Percentiles rank a stretch among this genome's conserved stretches.
These are phyloP conservation scores for Copromyces sp. DNA, from an alignment of 495 filamentous ascomycete genomes.

Conservation along the genomic window DNA sequence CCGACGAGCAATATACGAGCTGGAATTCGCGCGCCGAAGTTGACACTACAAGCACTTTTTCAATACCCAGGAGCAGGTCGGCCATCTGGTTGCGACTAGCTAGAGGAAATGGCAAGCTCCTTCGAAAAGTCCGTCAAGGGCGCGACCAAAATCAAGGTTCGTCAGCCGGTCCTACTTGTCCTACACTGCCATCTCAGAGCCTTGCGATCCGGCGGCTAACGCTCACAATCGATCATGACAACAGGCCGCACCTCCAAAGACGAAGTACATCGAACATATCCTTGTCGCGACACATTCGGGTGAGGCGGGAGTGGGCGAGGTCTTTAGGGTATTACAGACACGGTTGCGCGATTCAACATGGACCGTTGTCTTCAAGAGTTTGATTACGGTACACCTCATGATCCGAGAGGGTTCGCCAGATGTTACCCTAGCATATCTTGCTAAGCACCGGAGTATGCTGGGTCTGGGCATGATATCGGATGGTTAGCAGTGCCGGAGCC, in stretches of 20 bases:
- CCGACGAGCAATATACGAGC: neutral
- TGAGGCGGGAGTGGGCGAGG: conserved; percentile 90
- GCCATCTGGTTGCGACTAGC: conserved; percentile 3
- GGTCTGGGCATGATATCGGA: conserved; percentile 88
- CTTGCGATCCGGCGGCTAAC: neutral
- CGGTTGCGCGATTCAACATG: conserved; percentile 91
- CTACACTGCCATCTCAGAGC: neutral
- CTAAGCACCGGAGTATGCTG: conserved; percentile 72
- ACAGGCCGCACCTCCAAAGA: conserved; percentile 90
- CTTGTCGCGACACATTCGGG: conserved; percentile 90
- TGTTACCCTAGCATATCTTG: conserved; percentile 75
- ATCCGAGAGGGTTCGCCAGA: conserved; percentile 89
- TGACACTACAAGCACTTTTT: neutral
- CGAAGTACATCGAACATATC: conserved; percentile 99
- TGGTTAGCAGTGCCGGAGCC: conserved; percentile 45
- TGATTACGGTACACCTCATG: conserved; percentile 96
- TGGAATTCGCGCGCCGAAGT: neutral
- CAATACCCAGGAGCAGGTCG: neutral
- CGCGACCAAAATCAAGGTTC: conserved; percentile 87
- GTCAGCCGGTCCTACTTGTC: conserved; percentile 11
- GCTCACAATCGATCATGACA: conserved; percentile 6
- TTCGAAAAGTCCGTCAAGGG: conserved; percentile 93
- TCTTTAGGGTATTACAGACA: conserved; percentile 83
- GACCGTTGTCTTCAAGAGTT: conserved; percentile 90
- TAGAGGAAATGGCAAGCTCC: conserved; percentile 56